Conservation (phyloP, 1,139 yeast species). For the Arxiozyma heterogenica region DNA sequence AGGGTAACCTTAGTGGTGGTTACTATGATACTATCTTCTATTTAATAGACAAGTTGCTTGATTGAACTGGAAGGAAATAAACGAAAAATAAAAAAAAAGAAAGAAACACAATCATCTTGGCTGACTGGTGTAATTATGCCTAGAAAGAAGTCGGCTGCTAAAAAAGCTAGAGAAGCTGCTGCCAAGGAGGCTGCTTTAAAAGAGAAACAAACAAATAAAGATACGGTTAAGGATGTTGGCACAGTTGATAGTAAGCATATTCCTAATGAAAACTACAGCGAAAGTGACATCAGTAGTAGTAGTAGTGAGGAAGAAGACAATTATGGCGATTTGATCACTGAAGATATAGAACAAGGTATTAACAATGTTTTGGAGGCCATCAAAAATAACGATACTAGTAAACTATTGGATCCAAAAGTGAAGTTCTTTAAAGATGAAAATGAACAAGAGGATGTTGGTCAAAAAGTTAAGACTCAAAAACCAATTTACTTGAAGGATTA, state of each 20-base stretch:
- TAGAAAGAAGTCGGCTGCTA: conserved; percentile 84
- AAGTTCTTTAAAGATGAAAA: conserved; percentile 65
- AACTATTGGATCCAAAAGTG: conserved; percentile 54
- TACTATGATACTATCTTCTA: too few relatives aligned
- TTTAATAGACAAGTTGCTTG: too few relatives aligned
- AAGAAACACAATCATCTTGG: not conserved
- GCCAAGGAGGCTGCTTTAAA: conserved; percentile 3
- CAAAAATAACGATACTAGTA: conserved; percentile 49
- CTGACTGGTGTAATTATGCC: conserved; percentile 45
- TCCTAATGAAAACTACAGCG: conserved; percentile 12
- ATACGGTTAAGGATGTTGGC: conserved; percentile 11
- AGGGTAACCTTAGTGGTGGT: too few relatives aligned
- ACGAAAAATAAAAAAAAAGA: too few relatives aligned
- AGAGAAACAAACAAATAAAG: conserved; percentile 17
- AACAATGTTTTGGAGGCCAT: conserved; percentile 62
- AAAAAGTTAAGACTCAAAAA: conserved; percentile 41
- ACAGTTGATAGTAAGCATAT: conserved; percentile 19
- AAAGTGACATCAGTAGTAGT: conserved; percentile 23
- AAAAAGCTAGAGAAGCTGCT: conserved; percentile 54
- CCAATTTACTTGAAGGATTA: conserved; percentile 88
- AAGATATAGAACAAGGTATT: conserved; percentile 75
- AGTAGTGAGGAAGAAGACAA: conserved; percentile 81
- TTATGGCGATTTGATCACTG: conserved; percentile 78
- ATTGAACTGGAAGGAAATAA: too few relatives aligned
- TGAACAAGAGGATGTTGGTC: conserved; percentile 25